phyloP scores from a whole-genome alignment of 352 stramenopile species.

The Pythium insidiosum region DNA sequence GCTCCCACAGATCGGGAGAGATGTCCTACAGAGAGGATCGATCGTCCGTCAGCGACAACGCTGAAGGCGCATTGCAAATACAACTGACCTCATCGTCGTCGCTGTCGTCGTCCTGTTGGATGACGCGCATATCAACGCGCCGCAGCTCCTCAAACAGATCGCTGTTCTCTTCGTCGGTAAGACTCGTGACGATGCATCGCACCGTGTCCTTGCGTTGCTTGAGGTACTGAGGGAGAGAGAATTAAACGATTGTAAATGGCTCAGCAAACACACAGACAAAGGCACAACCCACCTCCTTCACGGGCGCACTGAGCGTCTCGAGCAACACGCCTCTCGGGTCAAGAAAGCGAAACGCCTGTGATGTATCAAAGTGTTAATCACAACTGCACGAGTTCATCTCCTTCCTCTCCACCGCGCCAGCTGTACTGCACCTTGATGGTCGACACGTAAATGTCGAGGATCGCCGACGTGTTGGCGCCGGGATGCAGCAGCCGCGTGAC shows the following conservation, averaged over 20 bases:
- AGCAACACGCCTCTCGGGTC: slow-evolving; percentile 91
- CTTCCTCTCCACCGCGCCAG: no score
- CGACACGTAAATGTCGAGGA: slow-evolving; percentile 97
- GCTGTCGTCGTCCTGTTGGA: slow-evolving; percentile 90
- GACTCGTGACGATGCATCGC: slow-evolving; percentile 93
- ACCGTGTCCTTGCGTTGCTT: slow-evolving; percentile 93
- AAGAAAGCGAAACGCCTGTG: slow-evolving; percentile 85
- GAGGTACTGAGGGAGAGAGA: slow-evolving; percentile 83
- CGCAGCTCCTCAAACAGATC: slow-evolving; percentile 95
- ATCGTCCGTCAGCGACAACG: background rate
- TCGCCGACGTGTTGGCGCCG: slow-evolving; percentile 93
- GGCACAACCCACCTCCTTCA: slow-evolving; percentile 42
- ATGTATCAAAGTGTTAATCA: no score
- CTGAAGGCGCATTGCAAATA: background rate
- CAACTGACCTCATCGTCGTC: slow-evolving; percentile 86
- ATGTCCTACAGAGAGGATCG: slow-evolving; percentile 32
- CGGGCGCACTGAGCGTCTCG: slow-evolving; percentile 55
- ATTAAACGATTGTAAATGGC: background rate
- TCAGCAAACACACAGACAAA: background rate
- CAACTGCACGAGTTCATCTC: no score
- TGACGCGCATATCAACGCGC: slow-evolving; percentile 86
- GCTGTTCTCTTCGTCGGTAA: slow-evolving; percentile 86
- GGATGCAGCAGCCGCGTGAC: slow-evolving; percentile 89
- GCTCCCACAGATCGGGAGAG: slow-evolving; percentile 87
- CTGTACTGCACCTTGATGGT: slow-evolving; percentile 93